These are phyloP conservation scores for Annona cherimola DNA, from an alignment of 164 flowering plant species.

Conservation along the genomic window DNA sequence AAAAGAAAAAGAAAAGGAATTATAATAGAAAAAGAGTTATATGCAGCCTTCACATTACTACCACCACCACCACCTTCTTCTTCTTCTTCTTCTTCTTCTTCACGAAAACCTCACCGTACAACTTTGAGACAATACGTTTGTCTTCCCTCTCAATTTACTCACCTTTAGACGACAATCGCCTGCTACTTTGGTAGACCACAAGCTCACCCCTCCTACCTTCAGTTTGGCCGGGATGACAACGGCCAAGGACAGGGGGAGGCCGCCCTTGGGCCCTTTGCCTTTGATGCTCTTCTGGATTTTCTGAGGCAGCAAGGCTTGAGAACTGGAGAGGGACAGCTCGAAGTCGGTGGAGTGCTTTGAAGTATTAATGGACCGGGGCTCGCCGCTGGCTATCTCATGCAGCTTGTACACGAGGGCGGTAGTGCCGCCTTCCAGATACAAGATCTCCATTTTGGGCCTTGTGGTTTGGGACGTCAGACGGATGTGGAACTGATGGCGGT, in stretches of 20 bases:
- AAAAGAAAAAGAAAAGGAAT: not conserved
- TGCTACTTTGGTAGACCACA: constrained; percentile 14
- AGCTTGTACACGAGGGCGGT: constrained; percentile 25
- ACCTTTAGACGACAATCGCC: constrained; percentile 35
- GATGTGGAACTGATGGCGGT: constrained; percentile 16
- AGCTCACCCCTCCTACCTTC: constrained; percentile 14
- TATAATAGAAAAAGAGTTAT: not conserved
- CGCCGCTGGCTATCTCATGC: constrained; percentile 30
- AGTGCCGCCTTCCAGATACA: constrained; percentile 29
- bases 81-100: constrained; percentile 1
- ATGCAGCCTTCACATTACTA: not conserved
- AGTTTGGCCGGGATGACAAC: constrained; percentile 20
- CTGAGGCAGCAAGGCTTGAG: constrained; percentile 20
- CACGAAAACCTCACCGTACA: constrained; percentile 7
- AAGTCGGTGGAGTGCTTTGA: constrained; percentile 11
- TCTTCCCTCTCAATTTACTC: constrained; percentile 22
- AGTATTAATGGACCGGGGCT: constrained; percentile 16
- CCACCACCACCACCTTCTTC: not conserved
- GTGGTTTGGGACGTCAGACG: constrained; percentile 25
- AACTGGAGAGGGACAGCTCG: constrained; percentile 12
- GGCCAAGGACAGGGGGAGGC: constrained; percentile 15
- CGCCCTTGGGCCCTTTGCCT: constrained; percentile 2
- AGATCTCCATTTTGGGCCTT: constrained; percentile 18
- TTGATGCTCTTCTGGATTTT: constrained; percentile 30
- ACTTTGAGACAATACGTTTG: constrained; percentile 29